Conservation (phyloP, 306 rosid genomes). For the Vicia faba region DNA sequence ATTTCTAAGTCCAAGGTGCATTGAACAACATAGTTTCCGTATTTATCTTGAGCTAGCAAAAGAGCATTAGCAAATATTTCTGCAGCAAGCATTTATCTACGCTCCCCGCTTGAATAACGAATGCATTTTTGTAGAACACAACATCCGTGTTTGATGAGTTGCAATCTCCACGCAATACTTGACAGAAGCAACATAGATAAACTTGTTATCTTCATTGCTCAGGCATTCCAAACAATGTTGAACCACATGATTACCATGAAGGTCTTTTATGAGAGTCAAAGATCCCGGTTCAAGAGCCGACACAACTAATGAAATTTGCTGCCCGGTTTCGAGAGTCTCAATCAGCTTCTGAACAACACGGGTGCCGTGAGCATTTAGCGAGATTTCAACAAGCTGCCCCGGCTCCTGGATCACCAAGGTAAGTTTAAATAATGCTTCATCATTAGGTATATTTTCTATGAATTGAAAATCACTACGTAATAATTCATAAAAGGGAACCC, state of each 20-base stretch:
- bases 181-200: slow-evolving; percentile 60
- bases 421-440: no score
- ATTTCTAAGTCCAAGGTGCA: slow-evolving; percentile 52
- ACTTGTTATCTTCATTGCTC: slow-evolving; percentile 53
- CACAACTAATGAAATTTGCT: slow-evolving; percentile 52
- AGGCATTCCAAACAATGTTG: slow-evolving; percentile 66
- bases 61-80: slow-evolving; percentile 59
- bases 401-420: slow-evolving; percentile 48
- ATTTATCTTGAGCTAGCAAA: slow-evolving; percentile 60
- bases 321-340: slow-evolving; percentile 64
- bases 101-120: slow-evolving; percentile 45
- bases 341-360: slow-evolving; percentile 72
- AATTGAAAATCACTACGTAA: no score
- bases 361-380: slow-evolving; percentile 65
- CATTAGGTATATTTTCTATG: no score
- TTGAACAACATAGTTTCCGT: slow-evolving; percentile 75
- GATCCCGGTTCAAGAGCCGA: slow-evolving; percentile 68
- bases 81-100: slow-evolving; percentile 45
- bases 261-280: slow-evolving; percentile 61
- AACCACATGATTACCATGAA: slow-evolving; percentile 72
- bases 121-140: slow-evolving; percentile 70
- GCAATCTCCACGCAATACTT: slow-evolving; percentile 62
- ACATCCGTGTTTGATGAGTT: slow-evolving; percentile 75
- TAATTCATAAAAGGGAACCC: no score
- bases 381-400: slow-evolving; percentile 57